Evolutionary conservation across 1,284 basidiomycete genomes (phyloP).

Genomic region (Moniliella sp.): DNA sequence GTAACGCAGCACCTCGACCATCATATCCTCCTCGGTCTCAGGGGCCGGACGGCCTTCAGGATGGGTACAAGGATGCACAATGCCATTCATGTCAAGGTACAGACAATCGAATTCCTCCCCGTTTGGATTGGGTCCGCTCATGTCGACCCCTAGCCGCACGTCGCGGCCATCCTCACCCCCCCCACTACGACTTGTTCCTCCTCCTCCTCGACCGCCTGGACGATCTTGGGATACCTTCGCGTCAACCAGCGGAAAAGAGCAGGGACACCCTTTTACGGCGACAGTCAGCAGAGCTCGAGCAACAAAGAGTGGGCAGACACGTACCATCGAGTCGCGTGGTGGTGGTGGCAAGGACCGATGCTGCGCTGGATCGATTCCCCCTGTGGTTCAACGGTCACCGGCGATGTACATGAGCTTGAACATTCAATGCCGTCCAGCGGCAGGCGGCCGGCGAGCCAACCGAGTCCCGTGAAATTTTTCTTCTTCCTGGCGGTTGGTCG

Average conservation of each 20-base stretch:
- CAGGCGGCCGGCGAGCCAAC: too few relatives aligned
- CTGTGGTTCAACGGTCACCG: too few relatives aligned
- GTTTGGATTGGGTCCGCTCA: conserved; percentile 73
- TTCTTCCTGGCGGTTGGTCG: too few relatives aligned
- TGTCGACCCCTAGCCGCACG: conserved; percentile 59
- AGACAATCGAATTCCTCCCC: conserved; percentile 83
- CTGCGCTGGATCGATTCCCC: too few relatives aligned
- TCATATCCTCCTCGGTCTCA: conserved; percentile 96
- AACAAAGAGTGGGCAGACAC: neutral
- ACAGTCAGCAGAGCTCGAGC: too few relatives aligned
- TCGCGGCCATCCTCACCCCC: conserved; percentile 42
- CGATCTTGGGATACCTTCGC: conserved; percentile 34
- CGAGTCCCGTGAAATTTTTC: too few relatives aligned
- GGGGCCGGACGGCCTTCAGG: conserved; percentile 67
- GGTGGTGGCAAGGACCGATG: too few relatives aligned
- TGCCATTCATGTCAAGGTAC: conserved; percentile 45
- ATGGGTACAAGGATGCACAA: conserved; percentile 91
- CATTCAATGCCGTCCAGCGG: too few relatives aligned
- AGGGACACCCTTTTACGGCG: conserved; percentile 18
- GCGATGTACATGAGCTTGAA: too few relatives aligned
- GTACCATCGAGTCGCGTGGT: neutral
- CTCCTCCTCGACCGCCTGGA: conserved; percentile 29
- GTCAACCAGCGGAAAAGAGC: conserved; percentile 34
- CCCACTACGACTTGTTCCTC: conserved; percentile 16
- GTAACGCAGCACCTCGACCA: conserved; percentile 88